Base-by-base conservation (phyloP, 371 early-diverging fungal genomes). In the Mortierella sp. region DNA sequence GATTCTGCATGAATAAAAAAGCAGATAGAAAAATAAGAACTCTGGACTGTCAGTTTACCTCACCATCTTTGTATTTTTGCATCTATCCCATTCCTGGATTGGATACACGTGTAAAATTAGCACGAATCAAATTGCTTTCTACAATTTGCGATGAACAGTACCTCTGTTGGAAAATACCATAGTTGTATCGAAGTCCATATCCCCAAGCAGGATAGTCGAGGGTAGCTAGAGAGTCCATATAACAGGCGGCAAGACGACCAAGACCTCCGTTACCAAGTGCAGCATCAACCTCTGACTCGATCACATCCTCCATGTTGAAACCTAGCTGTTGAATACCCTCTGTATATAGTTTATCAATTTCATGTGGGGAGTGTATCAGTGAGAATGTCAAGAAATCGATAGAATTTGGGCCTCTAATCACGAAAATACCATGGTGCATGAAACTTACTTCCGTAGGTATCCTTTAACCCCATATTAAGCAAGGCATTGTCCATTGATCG, bases 231-330 rank as follows among this genome's bases (percentile, higher is more conserved):
- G 96, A 95, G 79, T 97, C 96, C 89, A 96, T 93, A 72, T 93
- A 96, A 77, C 96, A 96, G 55, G 96, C 96, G 3, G 96, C 96
- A 61, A 96, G 86, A 55, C 96, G 93, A 42, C 96, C 96, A 2
- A 97, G 86, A 76, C 97, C 97, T 72, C 97, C 97, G 81, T 97
- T 97, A 53, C 97, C 97, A 32, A 97, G 89, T 12, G 96, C 97
- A 19, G 97, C 96, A 77, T 97, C 97, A 60, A 88, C 88, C 84
- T 97, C 97, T 76, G 96, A 91, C 62, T 90, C 92, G 51, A 97
- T 85, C 56, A 94, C 77, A 70, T 97, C 96, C 78, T 97, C 97
- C 74, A 97, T 84, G 40, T 86, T 80, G 86, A 96, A 97, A 17
- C 97, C 97, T 10, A 97, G 87, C 23, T 90, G 85, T 28, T 86